phyloP scores from a whole-genome alignment of 306 rosid species.

The Abrus pulchellus region DNA sequence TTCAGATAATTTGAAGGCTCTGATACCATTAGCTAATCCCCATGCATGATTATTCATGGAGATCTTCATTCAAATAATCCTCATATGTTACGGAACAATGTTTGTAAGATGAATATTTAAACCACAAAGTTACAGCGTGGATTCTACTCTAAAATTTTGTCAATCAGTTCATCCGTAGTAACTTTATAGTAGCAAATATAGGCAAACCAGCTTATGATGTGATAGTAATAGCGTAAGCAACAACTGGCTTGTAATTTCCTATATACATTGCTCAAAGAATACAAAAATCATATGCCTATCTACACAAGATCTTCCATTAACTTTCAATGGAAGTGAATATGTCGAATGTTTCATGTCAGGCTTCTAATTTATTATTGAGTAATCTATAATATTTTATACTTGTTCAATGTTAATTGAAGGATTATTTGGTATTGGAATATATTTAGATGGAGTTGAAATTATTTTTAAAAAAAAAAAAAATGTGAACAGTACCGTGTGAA shows the following conservation, averaged over 20 bases:
- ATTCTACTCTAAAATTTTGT: background rate
- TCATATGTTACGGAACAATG: conserved; percentile 19
- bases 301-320: conserved; percentile 49
- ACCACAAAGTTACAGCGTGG: conserved; percentile 4
- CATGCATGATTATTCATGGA: too few relatives aligned
- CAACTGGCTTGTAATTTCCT: conserved; percentile 55
- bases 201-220: conserved; percentile 23
- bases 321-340: conserved; percentile 48
- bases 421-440: too few relatives aligned
- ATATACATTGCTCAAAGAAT: conserved; percentile 62
- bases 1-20: too few relatives aligned
- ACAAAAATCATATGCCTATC: conserved; percentile 49
- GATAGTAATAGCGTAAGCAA: conserved; percentile 46
- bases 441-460: too few relatives aligned
- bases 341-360: conserved; percentile 45
- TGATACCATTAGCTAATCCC: too few relatives aligned
- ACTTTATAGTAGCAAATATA: conserved; percentile 37
- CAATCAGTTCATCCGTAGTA: conserved; percentile 37
- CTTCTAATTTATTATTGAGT: too few relatives aligned
- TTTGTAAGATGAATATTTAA: background rate
- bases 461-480: too few relatives aligned
- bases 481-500: too few relatives aligned
- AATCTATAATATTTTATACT: too few relatives aligned
- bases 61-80: conserved; percentile 28
- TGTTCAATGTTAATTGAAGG: too few relatives aligned